These are phyloP conservation scores for Cytospora piceicola DNA, from an alignment of 2,329 filamentous ascomycete genomes.

Conservation along the genomic window DNA sequence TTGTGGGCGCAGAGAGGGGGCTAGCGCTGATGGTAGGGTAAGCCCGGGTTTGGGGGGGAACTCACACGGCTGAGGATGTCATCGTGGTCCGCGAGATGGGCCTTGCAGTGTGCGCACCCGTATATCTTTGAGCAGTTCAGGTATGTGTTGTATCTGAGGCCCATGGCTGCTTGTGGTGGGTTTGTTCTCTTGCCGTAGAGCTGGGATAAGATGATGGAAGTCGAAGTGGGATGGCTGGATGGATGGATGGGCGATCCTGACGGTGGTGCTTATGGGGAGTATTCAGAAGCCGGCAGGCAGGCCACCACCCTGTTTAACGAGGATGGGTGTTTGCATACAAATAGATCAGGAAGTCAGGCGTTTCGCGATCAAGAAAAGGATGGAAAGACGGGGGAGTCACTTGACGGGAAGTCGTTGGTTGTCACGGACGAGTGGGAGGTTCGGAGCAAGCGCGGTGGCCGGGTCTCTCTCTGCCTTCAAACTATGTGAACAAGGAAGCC, in stretches of 20 bases:
- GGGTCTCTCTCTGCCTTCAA: conserved; percentile 1
- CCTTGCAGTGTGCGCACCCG: conserved; percentile 93
- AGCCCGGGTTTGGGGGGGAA: conserved; percentile 28
- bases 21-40: neutral
- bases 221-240: conserved; percentile 1
- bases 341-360: neutral
- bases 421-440: conserved; percentile 3
- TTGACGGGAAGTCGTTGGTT: neutral
- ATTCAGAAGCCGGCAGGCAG: neutral
- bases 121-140: conserved; percentile 86
- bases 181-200: neutral
- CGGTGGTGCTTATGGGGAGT: neutral
- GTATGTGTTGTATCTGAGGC: conserved; percentile 89
- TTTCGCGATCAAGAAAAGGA: conserved; percentile 1
- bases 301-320: neutral
- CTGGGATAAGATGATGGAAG: neutral
- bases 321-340: neutral
- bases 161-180: conserved; percentile 59
- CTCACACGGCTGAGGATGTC: conserved; percentile 92
- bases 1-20: neutral
- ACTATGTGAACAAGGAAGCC: neutral
- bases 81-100: conserved; percentile 91
- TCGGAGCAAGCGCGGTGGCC: conserved; percentile 2
- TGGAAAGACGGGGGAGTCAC: neutral
- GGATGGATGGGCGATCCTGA: neutral